Base-by-base conservation (phyloP, 1,284 basidiomycete species). In the Cryptococcus neoformans region DNA sequence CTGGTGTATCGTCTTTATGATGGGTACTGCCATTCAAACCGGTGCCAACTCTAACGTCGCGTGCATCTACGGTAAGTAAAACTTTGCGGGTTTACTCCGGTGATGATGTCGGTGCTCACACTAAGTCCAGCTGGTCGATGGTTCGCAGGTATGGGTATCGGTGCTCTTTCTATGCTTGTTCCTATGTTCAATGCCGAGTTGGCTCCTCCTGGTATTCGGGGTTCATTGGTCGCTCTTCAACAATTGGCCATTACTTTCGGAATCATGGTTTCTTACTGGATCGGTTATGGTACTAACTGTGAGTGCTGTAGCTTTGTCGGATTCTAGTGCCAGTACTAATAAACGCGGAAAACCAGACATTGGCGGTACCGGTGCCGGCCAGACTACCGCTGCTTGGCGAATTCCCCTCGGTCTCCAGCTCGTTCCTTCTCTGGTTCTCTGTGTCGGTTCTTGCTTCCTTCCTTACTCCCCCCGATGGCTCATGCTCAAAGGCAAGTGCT, bases 151-250 rank as follows among this genome's bases (percentile, higher is more conserved):
- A 69, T 77, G 58, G 75, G 65, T 51, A 69, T 77, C 44, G 75
- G 75, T 44, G 74, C 74, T 7, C 57, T 77, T 6, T 76, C 74
- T 6, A 76, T 74, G 69, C 60, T 76, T 12, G 74, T 76, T 1
- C 75, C 75, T 34, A 75, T 77, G 75, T 90, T 89, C 81, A 90
- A 91, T 66, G 82, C 84, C 47, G 84, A 86, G 73, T 82, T 90
- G 46, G 85, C 87, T 1, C 88, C 89, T 21, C 87, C 89, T 2
- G 88, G 90, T 75, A 87, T 92, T 21, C 84, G 89, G 62, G 89
- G 89, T 7, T 87, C 86, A 65, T 80, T 91, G 40, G 88, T 91
- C 45, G 87, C 87, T 3, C 82, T 92, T 11, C 89, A 91, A 70
- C 89, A 91, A 68, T 80, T 90, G 10, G 85, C 87, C 4, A 90